Evolutionary conservation across 441 rosid species (phyloP).

Genomic region (Adansonia rubrostipa): DNA sequence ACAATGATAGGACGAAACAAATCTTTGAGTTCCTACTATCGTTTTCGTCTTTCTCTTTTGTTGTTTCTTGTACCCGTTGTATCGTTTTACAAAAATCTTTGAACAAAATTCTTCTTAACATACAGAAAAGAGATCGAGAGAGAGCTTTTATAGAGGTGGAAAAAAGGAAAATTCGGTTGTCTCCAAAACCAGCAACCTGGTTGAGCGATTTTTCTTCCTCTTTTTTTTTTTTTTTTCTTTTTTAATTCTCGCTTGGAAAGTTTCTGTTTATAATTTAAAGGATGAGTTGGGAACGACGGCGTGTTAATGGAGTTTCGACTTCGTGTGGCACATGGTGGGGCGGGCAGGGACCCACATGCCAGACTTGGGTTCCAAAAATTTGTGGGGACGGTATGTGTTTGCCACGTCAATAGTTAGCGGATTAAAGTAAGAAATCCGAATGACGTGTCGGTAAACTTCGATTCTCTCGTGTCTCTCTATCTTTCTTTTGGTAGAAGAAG

Average conservation of each 20-base stretch:
- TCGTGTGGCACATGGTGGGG: background rate
- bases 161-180: conserved; percentile 16
- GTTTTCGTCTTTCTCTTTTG: background rate
- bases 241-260: no score
- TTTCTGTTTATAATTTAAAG: background rate
- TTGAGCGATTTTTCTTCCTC: background rate
- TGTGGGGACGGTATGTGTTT: background rate
- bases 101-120: background rate
- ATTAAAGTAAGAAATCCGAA: conserved; percentile 11
- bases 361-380: background rate
- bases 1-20: conserved; percentile 21
- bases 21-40: conserved; percentile 36
- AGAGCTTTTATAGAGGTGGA: conserved; percentile 12
- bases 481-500: no score
- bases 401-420: conserved; percentile 36
- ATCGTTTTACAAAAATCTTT: background rate
- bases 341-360: background rate
- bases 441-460: conserved; percentile 36
- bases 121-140: background rate
- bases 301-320: background rate
- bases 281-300: background rate
- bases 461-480: background rate
- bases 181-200: conserved; percentile 37
- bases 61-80: background rate
- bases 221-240: no score